Evolutionary conservation across 352 stramenopile genomes (phyloP).

Genomic region (Phytophthora boehmeriae): DNA sequence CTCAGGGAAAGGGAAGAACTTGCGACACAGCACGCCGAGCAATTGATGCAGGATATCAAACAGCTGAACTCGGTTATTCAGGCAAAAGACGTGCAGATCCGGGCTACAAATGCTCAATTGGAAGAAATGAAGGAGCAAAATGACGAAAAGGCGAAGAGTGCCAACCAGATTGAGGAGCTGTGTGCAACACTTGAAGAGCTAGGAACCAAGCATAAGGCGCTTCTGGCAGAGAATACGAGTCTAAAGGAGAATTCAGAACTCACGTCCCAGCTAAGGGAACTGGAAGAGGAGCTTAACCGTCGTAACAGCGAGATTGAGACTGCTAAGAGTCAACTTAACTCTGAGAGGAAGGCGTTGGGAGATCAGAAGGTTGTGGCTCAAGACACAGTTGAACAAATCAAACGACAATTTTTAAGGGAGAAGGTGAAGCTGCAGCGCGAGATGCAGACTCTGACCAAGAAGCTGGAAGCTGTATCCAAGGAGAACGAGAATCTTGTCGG

Average conservation of each 20-base stretch:
- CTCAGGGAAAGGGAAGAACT: constrained; percentile 33
- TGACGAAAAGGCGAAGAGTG: constrained; percentile 13
- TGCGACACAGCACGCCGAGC: constrained; percentile 32
- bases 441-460: constrained; percentile 40
- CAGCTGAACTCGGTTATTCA: constrained; percentile 24
- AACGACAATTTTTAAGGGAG: constrained; percentile 53
- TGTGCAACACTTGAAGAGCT: constrained; percentile 24
- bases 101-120: constrained; percentile 19
- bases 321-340: constrained; percentile 26
- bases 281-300: constrained; percentile 29
- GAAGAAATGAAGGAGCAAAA: constrained; percentile 15
- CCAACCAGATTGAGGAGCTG: constrained; percentile 34
- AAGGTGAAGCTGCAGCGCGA: constrained; percentile 62
- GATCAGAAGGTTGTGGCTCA: constrained; percentile 27
- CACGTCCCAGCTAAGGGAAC: constrained; percentile 25
- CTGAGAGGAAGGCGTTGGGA: constrained; percentile 30
- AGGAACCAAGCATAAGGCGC: constrained; percentile 23
- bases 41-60: constrained; percentile 38
- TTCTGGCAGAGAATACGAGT: constrained; percentile 31
- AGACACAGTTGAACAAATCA: constrained; percentile 34
- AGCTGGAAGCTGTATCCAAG: constrained; percentile 48
- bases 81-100: constrained; percentile 33
- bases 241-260: constrained; percentile 24
- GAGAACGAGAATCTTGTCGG: constrained; percentile 81
- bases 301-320: constrained; percentile 25